These are phyloP conservation scores for Fomitopsis palustris DNA, from an alignment of 1,284 basidiomycete species.

Conservation along the genomic window DNA sequence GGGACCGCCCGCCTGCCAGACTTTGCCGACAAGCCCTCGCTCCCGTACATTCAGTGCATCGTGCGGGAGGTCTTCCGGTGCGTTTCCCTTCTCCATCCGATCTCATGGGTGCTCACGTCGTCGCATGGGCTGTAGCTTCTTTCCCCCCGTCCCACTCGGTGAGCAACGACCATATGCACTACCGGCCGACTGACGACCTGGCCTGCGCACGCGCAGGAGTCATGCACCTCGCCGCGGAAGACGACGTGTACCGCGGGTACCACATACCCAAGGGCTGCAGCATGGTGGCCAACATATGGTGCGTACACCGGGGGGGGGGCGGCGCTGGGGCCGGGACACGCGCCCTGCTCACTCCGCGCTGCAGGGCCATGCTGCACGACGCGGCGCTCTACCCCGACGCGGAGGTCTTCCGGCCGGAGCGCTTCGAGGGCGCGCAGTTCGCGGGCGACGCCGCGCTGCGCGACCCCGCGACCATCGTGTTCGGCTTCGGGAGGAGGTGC, in stretches of 20 bases:
- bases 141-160: neutral
- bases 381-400: neutral
- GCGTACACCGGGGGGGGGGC: neutral
- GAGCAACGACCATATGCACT: neutral
- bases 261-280: slow-evolving; percentile 18
- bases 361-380: neutral
- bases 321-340: too few relatives aligned
- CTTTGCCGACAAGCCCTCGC: slow-evolving; percentile 17
- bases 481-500: neutral
- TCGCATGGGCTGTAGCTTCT: neutral
- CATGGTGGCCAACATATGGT: slow-evolving; percentile 20
- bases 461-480: neutral
- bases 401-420: slow-evolving; percentile 1
- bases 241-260: slow-evolving; percentile 21
- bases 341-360: neutral
- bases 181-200: neutral
- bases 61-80: slow-evolving; percentile 23
- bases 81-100: neutral
- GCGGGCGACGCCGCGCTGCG: neutral
- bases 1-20: slow-evolving; percentile 22
- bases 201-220: slow-evolving; percentile 5
- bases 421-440: neutral
- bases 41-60: slow-evolving; percentile 27
- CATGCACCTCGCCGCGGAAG: slow-evolving; percentile 15
- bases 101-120: too few relatives aligned